Conservation (phyloP, 2,329 filamentous ascomycete genomes). For the Aspergillus eucalypticola region DNA sequence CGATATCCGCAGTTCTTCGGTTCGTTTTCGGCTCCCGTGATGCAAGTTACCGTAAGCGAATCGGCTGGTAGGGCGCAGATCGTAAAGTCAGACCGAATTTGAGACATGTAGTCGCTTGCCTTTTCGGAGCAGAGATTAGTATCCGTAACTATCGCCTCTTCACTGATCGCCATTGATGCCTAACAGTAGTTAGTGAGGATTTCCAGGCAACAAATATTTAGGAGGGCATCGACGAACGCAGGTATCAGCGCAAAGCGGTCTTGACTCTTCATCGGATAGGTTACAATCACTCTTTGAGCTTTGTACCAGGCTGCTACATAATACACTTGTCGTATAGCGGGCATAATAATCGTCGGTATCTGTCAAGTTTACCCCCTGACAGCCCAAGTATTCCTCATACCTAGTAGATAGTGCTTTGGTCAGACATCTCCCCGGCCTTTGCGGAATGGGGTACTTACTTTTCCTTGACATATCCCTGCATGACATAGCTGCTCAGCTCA, state of each 20-base stretch:
- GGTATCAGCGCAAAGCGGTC: slow-evolving; percentile 82
- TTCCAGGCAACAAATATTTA: not conserved
- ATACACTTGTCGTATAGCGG: slow-evolving; percentile 84
- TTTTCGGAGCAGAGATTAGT: slow-evolving; percentile 69
- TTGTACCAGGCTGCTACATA: slow-evolving; percentile 94
- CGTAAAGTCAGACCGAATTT: slow-evolving; percentile 90
- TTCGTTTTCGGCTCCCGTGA: slow-evolving; percentile 77
- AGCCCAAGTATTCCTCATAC: slow-evolving; percentile 80
- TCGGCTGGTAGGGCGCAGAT: slow-evolving; percentile 82
- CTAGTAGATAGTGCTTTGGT: slow-evolving; percentile 50
- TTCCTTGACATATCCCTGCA: slow-evolving; percentile 69
- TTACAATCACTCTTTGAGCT: slow-evolving; percentile 73
- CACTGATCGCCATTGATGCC: slow-evolving; percentile 83
- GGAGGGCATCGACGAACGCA: slow-evolving; percentile 61
- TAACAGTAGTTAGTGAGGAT: slow-evolving; percentile 34
- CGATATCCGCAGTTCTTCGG: slow-evolving; percentile 82
- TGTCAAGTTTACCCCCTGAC: slow-evolving; percentile 71
- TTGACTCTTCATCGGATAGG: slow-evolving; percentile 63
- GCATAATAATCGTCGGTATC: slow-evolving; percentile 85
- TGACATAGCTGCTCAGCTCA: slow-evolving; percentile 67
- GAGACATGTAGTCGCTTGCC: slow-evolving; percentile 63
- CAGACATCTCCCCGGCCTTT: not conserved
- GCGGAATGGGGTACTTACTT: slow-evolving; percentile 60
- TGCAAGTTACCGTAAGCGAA: slow-evolving; percentile 73
- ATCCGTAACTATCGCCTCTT: slow-evolving; percentile 79